Evolutionary conservation across 2,329 filamentous ascomycete genomes (phyloP).

Genomic region (Cercospora sp.): DNA sequence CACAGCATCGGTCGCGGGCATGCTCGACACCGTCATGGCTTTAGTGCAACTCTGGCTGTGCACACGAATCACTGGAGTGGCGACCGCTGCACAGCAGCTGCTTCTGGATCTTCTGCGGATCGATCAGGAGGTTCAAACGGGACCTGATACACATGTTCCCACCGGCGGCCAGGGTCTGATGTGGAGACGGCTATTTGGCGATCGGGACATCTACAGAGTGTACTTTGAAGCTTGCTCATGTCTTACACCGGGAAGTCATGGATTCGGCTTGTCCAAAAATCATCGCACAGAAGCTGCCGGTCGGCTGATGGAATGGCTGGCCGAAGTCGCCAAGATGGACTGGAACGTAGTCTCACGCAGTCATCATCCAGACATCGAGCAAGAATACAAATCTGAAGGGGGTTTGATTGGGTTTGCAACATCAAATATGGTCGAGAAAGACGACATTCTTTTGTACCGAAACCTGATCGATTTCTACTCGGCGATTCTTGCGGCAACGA

Average conservation of each 20-base stretch:
- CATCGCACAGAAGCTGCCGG: constrained; percentile 62
- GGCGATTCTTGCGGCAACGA: constrained; percentile 47
- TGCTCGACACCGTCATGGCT: constrained; percentile 56
- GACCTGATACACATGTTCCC: constrained; percentile 27
- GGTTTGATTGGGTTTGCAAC: constrained; percentile 58
- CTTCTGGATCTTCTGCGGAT: constrained; percentile 56
- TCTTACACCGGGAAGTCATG: constrained; percentile 34
- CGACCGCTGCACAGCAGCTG: constrained; percentile 55
- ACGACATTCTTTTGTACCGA: constrained; percentile 62
- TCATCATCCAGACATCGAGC: constrained; percentile 56
- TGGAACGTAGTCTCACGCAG: constrained; percentile 56
- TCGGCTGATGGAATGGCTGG: constrained; percentile 59
- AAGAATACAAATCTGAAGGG: constrained; percentile 39
- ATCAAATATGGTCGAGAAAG: constrained; percentile 57
- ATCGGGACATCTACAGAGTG: constrained; percentile 58
- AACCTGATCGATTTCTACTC: constrained; percentile 60
- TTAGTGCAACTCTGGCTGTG: constrained; percentile 62
- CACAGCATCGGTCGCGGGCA: constrained; percentile 59
- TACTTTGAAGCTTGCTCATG: constrained; percentile 59
- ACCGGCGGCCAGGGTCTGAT: constrained; percentile 53
- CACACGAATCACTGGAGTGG: constrained; percentile 56
- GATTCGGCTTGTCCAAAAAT: constrained; percentile 48
- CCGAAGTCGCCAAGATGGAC: constrained; percentile 55
- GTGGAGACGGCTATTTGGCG: constrained; percentile 63
- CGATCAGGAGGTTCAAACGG: constrained; percentile 44